These are phyloP conservation scores for Leccinum longicurvipes DNA, from an alignment of 768 basidiomycete species.

Conservation along the genomic window DNA sequence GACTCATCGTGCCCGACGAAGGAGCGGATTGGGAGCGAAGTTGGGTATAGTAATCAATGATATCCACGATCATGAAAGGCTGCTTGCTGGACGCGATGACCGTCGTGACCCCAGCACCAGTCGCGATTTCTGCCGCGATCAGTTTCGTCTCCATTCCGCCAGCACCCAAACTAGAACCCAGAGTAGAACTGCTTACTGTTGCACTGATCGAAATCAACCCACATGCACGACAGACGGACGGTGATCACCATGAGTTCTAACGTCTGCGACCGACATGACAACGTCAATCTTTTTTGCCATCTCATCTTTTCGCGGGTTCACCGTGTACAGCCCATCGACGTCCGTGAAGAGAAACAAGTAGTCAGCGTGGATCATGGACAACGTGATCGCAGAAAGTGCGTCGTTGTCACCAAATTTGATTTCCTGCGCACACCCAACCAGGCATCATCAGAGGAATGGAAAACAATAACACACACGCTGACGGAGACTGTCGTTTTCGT, in stretches of 20 bases:
- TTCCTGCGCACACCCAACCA: constrained; percentile 56
- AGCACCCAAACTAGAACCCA: constrained; percentile 91
- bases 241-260: constrained; percentile 71
- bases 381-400: constrained; percentile 94
- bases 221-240: neutral
- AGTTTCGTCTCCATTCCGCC: constrained; percentile 99
- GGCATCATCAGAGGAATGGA: neutral
- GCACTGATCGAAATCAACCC: neutral
- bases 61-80: constrained; percentile 69
- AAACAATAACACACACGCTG: constrained; percentile 63
- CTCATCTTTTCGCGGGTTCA: constrained; percentile 92
- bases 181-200: constrained; percentile 85
- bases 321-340: constrained; percentile 92
- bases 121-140: constrained; percentile 97
- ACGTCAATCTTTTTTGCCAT: constrained; percentile 74
- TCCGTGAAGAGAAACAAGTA: constrained; percentile 96
- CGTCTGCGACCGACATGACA: constrained; percentile 78
- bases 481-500: constrained; percentile 98
- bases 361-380: constrained; percentile 97
- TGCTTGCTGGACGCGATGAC: constrained; percentile 83
- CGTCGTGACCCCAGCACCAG: constrained; percentile 90
- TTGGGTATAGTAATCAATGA: constrained; percentile 73
- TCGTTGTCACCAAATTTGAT: constrained; percentile 99
- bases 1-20: constrained; percentile 31
- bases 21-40: constrained; percentile 37